phyloP scores from a whole-genome alignment of 108 stramenopile genomes.

The Nitzschia putrida region DNA sequence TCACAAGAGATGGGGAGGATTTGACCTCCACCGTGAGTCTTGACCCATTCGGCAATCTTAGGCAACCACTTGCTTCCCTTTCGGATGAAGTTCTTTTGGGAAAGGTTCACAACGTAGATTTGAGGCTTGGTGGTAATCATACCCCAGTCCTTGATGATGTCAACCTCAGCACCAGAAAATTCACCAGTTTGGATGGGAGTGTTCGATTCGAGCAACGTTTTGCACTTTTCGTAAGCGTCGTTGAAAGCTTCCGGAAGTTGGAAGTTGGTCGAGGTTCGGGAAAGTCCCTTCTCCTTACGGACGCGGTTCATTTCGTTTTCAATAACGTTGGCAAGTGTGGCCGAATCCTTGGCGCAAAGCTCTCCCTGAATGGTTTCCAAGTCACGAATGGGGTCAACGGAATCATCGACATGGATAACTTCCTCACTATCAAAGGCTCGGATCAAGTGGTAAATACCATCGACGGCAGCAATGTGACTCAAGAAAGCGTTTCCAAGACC shows the following conservation, averaged over 20 bases:
- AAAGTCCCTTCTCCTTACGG: slow-evolving; percentile 85
- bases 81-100: slow-evolving; percentile 92
- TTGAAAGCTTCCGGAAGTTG: slow-evolving; percentile 71
- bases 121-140: slow-evolving; percentile 98
- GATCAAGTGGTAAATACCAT: slow-evolving; percentile 96
- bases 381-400: slow-evolving; percentile 98
- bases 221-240: slow-evolving; percentile 77
- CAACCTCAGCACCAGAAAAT: slow-evolving; percentile 84
- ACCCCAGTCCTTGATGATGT: slow-evolving; percentile 83
- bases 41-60: slow-evolving; percentile 94
- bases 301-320: slow-evolving; percentile 76
- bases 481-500: slow-evolving; percentile 99
- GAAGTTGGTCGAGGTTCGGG: slow-evolving; percentile 58
- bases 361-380: slow-evolving; percentile 97
- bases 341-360: slow-evolving; percentile 92
- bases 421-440: slow-evolving; percentile 97
- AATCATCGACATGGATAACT: slow-evolving; percentile 98
- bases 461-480: slow-evolving; percentile 96
- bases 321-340: slow-evolving; percentile 60
- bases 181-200: slow-evolving; percentile 86
- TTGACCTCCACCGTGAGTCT: slow-evolving; percentile 94
- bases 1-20: slow-evolving; percentile 97
- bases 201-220: slow-evolving; percentile 74
- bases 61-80: slow-evolving; percentile 96
- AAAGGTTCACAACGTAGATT: slow-evolving; percentile 96